These are phyloP conservation scores for Hibiscus mutabilis DNA, from an alignment of 345 rosid species.

Conservation along the genomic window DNA sequence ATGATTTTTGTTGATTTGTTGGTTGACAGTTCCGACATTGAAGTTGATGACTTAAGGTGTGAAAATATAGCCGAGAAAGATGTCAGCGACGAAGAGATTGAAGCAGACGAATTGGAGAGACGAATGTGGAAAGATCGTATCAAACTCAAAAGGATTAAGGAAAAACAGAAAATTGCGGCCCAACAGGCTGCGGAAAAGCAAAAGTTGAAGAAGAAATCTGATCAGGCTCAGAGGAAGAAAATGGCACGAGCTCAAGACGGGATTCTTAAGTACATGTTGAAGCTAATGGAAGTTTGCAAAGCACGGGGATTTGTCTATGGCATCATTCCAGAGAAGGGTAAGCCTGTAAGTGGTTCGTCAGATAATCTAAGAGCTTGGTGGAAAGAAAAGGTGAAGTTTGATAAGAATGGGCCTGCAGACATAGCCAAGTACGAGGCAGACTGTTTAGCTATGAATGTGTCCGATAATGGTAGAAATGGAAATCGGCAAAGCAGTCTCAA, in stretches of 20 bases:
- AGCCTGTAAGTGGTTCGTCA: not conserved
- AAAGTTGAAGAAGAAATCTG: not conserved
- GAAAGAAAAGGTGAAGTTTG: slow-evolving; percentile 1
- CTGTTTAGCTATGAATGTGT: slow-evolving; percentile 51
- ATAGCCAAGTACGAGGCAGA: slow-evolving; percentile 49
- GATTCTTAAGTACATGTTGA: not conserved
- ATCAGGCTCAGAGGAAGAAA: slow-evolving; percentile 2
- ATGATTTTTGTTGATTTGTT: slow-evolving; percentile 16
- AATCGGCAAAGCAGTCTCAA: slow-evolving; percentile 58
- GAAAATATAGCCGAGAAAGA: slow-evolving; percentile 16
- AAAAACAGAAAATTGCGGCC: not conserved
- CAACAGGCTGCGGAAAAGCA: not conserved
- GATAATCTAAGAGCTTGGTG: slow-evolving; percentile 3
- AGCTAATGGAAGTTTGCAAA: not conserved
- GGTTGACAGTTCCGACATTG: slow-evolving; percentile 55
- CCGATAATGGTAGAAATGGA: slow-evolving; percentile 51
- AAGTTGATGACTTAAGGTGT: slow-evolving; percentile 65
- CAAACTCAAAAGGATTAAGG: not conserved
- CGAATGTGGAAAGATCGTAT: not conserved
- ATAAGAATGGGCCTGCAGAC: not conserved
- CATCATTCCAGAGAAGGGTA: not conserved
- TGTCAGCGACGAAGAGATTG: not conserved
- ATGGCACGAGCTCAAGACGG: not conserved
- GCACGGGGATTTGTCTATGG: not conserved
- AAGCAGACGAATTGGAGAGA: not conserved